Evolutionary conservation across 345 rosid species (phyloP).

Genomic region (Heritiera littoralis): DNA sequence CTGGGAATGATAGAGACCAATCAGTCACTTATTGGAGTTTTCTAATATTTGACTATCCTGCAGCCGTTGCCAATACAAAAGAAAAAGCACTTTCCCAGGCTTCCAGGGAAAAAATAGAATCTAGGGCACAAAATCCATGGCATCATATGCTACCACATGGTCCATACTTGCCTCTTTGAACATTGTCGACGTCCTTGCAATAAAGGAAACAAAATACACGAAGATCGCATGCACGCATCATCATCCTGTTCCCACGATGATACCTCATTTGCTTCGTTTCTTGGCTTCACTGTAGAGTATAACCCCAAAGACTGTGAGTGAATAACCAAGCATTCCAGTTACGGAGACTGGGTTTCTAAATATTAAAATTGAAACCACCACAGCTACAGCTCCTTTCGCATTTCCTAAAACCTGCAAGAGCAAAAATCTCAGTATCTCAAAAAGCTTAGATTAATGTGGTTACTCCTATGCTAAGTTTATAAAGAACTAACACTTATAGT

Average conservation of each 20-base stretch:
- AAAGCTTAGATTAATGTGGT: background rate
- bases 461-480: background rate
- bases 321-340: slow-evolving; percentile 95
- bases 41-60: slow-evolving; percentile 41
- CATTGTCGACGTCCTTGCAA: slow-evolving; percentile 27
- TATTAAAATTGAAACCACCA: slow-evolving; percentile 90
- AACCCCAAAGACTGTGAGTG: slow-evolving; percentile 91
- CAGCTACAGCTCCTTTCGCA: slow-evolving; percentile 99
- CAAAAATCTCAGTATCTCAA: background rate
- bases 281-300: slow-evolving; percentile 96
- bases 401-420: slow-evolving; percentile 84
- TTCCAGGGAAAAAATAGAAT: slow-evolving; percentile 34
- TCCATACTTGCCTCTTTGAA: slow-evolving; percentile 23
- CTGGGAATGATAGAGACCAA: slow-evolving; percentile 34
- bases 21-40: slow-evolving; percentile 42
- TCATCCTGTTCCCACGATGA: background rate
- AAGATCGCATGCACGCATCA: background rate
- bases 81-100: slow-evolving; percentile 24
- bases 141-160: slow-evolving; percentile 24
- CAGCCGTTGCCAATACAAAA: slow-evolving; percentile 36
- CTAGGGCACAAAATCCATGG: slow-evolving; percentile 30
- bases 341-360: slow-evolving; percentile 95
- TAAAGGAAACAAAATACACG: slow-evolving; percentile 31
- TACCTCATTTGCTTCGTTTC: slow-evolving; percentile 67
- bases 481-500: background rate